Evolutionary conservation across 495 filamentous ascomycete genomes (phyloP).

Genomic region (Amorphotheca resinae): DNA sequence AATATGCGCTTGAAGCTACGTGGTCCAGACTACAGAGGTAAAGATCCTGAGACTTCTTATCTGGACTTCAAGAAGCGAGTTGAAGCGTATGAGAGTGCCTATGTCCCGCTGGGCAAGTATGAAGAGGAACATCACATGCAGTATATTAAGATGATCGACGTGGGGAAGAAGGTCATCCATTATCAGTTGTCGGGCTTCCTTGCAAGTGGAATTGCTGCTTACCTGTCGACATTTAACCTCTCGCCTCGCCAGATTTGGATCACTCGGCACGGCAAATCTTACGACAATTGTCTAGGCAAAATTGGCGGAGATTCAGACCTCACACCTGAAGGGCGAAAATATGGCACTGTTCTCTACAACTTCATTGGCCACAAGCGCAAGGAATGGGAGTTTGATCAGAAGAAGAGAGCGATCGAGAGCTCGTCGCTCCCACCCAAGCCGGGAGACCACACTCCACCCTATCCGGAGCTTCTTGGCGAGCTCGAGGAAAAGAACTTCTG

Average conservation of each 20-base stretch:
- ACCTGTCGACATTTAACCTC: conserved; percentile 90
- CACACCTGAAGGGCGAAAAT: conserved; percentile 58
- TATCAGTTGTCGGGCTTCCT: conserved; percentile 87
- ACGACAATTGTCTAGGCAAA: conserved; percentile 66
- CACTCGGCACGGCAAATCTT: conserved; percentile 79
- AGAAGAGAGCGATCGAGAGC: conserved; percentile 49
- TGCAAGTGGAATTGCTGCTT: conserved; percentile 79
- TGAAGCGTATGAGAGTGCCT: conserved; percentile 84
- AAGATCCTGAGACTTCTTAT: conserved; percentile 72
- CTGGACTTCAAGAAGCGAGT: conserved; percentile 90
- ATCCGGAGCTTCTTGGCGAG: conserved; percentile 61
- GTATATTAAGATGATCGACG: conserved; percentile 95
- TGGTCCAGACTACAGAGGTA: conserved; percentile 88
- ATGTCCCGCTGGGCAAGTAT: conserved; percentile 80
- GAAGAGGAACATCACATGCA: conserved; percentile 83
- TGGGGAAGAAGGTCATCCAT: conserved; percentile 84
- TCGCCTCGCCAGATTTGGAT: conserved; percentile 96
- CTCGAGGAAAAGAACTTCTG: conserved; percentile 79
- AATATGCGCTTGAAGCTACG: conserved; percentile 98
- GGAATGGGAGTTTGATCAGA: conserved; percentile 67
- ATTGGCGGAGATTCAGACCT: conserved; percentile 80
- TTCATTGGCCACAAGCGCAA: conserved; percentile 67
- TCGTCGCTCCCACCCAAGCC: conserved; percentile 69
- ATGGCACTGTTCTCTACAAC: conserved; percentile 56
- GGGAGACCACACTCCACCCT: conserved; percentile 88